Base-by-base conservation (phyloP, 441 rosid genomes). In the Pelargonium myrrhifolium region DNA sequence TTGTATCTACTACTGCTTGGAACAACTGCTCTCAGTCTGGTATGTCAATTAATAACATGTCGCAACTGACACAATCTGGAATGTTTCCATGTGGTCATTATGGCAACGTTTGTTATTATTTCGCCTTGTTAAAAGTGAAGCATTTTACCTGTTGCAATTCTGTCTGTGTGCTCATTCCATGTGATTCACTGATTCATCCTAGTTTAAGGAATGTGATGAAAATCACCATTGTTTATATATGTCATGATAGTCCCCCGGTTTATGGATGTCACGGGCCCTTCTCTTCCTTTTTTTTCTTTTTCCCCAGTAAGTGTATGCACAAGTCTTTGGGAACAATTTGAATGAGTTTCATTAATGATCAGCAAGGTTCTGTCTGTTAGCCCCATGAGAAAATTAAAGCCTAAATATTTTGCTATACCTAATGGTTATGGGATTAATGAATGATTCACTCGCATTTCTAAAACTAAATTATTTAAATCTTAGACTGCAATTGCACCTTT, bases 1-100 rank as follows among this genome's bases (percentile, higher is more conserved):
- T 69, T 93, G 74, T 93, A 93, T 79, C 83, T 87, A 11, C 85
- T 93, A 76, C 96, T 93, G 64, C 88, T 93, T 62, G 98, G 98
- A 43, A 93, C 98, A 69, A 93, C 97, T 47, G 98, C 97, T n/a
- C n/a, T n/a, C n/a, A n/a, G n/a, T n/a, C n/a, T n/a, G n/a, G n/a
- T n/a, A n/a, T n/a, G n/a, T n/a, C 60, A 45, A 28, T 26, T 28
- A 10, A 1, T 59, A 51, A 51, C 37, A 51, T 51, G 60, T 17
- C 18, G 60, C 60, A 18, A 55, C 9, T 55, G 8, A 55, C 60
- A 8, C 26, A 18, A 18, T 17, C 11, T 17, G 20, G 20, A 55
- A 51, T 55, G 12, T 24, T 55, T 18, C 60, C 60, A 18, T 7
- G 24, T 55, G 24, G 20, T 55, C 60, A 7, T 55, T 18, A 55